A percentile compares a stretch with the other conserved stretches of the same genome.
Evolutionary conservation across 2,329 filamentous ascomycete species (phyloP).

Genomic region (Phialocephala subalpina): DNA sequence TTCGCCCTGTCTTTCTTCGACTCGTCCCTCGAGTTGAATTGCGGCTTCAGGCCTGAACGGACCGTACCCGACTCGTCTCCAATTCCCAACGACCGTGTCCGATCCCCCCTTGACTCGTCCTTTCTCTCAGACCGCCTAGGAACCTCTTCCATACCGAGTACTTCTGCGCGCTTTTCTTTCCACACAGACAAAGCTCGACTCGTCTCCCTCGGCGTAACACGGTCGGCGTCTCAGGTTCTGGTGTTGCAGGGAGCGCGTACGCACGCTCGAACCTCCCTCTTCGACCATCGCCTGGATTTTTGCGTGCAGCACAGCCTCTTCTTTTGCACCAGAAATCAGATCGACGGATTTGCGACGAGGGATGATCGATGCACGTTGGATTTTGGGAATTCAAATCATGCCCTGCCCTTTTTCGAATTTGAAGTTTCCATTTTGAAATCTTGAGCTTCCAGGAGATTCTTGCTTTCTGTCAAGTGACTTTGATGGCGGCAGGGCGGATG

Average conservation of each 20-base stretch:
- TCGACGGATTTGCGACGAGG: not conserved
- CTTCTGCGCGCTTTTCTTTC: too few relatives aligned
- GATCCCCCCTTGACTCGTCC: not conserved
- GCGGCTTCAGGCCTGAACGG: constrained; percentile 1
- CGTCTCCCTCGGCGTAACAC: not conserved
- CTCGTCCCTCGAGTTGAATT: too few relatives aligned
- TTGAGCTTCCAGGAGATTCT: not conserved
- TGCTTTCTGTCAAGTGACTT: not conserved
- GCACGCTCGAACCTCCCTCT: not conserved
- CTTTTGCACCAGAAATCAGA: not conserved
- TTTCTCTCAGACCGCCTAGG: too few relatives aligned
- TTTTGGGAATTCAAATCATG: not conserved
- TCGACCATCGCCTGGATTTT: not conserved
- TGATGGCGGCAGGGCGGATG: not conserved
- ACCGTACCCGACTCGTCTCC: constrained; percentile 8
- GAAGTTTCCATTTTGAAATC: not conserved
- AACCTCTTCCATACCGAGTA: not conserved
- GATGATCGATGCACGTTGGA: not conserved
- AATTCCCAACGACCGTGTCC: not conserved
- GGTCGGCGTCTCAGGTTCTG: not conserved
- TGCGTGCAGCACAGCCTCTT: not conserved
- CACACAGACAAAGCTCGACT: not conserved
- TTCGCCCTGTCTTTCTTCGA: not conserved
- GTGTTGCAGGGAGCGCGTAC: not conserved
- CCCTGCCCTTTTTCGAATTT: not conserved